Evolutionary conservation across 1,284 basidiomycete species (phyloP), one percentile per base, ranked within the genome.

Genomic region (Xerocomus amazonicus): DNA sequence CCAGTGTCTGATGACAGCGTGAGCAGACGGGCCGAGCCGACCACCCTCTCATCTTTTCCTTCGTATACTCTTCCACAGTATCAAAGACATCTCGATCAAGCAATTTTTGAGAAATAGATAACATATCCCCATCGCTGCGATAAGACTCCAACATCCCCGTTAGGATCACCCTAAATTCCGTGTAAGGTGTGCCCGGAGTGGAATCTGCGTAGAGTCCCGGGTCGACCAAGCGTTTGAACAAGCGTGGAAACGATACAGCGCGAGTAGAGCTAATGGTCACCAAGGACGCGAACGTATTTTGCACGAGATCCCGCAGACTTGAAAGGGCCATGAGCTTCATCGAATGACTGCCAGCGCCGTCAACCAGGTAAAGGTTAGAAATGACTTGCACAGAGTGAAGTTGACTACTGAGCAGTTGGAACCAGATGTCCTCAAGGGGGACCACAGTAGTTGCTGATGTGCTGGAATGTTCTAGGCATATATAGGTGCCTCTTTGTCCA

Each of bases 61-160:
- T 70, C 13, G 73, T 69, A n/a, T 73, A 69, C 49, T 78, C 70
- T 35, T 84, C 82, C 45, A 95, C 73, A 1, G 80, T 80, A 47
- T 84, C 80, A 55, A 89, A 95, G 29, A 95, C 72, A 65, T 97
- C 96, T 19, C 86, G 80, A 56, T 90, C 82, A 35, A 95, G 75
- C 23, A 98, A 74, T 53, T 87, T 83, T 59, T 90, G 91, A 13
- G 92, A 90, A 62, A 97, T 92, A 31, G 78, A 72, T n/a, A 99
- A 75, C 75, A 96, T 82, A 59, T 98, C 95, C 23, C 87, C 87
- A 57, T 99, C 94, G 6, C 89, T 83, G 19, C 87, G 83, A 72
- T 97, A 98, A 2, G 92, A 90, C 59, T 95, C 92, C 56, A 98
- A 73, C 92, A 99, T 99, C 28, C 92, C 89, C 1, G 86, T 87